Percentiles rank a stretch among this genome's conserved stretches.
Evolutionary conservation across 1,284 basidiomycete genomes (phyloP).

Genomic region (Afroboletus lepidellus): DNA sequence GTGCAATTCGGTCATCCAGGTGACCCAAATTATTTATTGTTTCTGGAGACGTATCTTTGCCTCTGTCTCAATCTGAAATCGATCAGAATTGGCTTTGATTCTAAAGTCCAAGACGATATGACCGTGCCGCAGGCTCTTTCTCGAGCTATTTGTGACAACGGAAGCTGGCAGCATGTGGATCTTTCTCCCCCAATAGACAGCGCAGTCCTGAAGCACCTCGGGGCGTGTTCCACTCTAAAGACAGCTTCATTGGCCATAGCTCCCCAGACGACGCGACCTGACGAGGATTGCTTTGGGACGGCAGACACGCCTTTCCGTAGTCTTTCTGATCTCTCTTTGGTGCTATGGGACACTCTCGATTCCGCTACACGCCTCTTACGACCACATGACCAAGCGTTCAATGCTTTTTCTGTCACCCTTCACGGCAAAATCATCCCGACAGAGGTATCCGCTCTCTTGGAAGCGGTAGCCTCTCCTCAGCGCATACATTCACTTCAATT

Average conservation of each 20-base stretch:
- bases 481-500: slow-evolving; percentile 6
- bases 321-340: background rate
- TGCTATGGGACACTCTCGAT: background rate
- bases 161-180: slow-evolving; percentile 1
- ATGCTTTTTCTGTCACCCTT: background rate
- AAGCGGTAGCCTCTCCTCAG: slow-evolving; percentile 1
- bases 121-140: background rate
- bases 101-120: background rate
- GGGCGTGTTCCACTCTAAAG: background rate
- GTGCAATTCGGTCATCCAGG: no score
- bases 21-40: background rate
- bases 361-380: slow-evolving; percentile 1
- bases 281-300: background rate
- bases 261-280: background rate
- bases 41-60: background rate
- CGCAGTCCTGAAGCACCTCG: slow-evolving; percentile 1
- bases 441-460: slow-evolving; percentile 4
- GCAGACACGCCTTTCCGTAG: slow-evolving; percentile 3
- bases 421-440: no score
- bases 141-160: background rate
- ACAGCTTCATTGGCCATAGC: background rate
- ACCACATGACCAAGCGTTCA: slow-evolving; percentile 2
- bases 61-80: slow-evolving; percentile 2
- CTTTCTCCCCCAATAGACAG: background rate
- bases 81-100: background rate